A percentile compares a stretch with the other conserved stretches of the same genome.
These are phyloP conservation scores for Globisporangium camurandrum DNA, from an alignment of 352 stramenopile species.

Conservation along the genomic window DNA sequence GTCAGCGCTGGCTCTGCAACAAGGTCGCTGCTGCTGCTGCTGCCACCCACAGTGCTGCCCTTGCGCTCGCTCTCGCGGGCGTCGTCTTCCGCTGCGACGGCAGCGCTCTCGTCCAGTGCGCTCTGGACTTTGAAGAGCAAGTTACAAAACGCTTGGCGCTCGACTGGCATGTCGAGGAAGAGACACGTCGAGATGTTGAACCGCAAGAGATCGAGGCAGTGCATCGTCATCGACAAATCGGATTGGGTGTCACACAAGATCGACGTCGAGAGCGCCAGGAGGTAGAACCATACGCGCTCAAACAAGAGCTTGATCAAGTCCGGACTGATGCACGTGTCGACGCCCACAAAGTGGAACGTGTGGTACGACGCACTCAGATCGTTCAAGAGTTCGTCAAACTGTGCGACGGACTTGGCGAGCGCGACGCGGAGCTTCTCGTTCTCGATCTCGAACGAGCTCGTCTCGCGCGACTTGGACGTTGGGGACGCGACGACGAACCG, in stretches of 20 bases:
- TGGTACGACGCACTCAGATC: slow-evolving; percentile 72
- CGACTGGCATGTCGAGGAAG: slow-evolving; percentile 69
- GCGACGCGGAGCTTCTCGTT: slow-evolving; percentile 71
- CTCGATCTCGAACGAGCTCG: slow-evolving; percentile 43
- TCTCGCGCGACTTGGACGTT: slow-evolving; percentile 28
- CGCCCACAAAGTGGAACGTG: slow-evolving; percentile 88
- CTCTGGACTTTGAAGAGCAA: slow-evolving; percentile 64
- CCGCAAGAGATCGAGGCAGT: slow-evolving; percentile 74
- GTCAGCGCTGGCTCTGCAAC: not conserved
- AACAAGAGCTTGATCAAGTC: slow-evolving; percentile 92
- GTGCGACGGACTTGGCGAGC: slow-evolving; percentile 63
- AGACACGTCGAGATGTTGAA: slow-evolving; percentile 80
- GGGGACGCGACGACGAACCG: slow-evolving; percentile 30
- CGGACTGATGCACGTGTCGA: slow-evolving; percentile 83
- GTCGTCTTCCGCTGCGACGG: not conserved
- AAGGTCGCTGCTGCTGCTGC: slow-evolving; percentile 3
- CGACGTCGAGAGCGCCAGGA: slow-evolving; percentile 81
- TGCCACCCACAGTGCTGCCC: slow-evolving; percentile 1
- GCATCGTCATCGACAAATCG: slow-evolving; percentile 70
- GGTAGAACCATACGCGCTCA: slow-evolving; percentile 93
- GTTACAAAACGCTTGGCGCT: slow-evolving; percentile 73
- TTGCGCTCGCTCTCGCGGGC: not conserved
- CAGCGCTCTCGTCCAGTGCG: slow-evolving; percentile 36
- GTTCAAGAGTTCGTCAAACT: slow-evolving; percentile 84
- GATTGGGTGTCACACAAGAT: slow-evolving; percentile 77